A percentile compares a stretch with the other conserved stretches of the same genome.
Conservation (phyloP, 208 protist species). For the Leishmania tropica region DNA sequence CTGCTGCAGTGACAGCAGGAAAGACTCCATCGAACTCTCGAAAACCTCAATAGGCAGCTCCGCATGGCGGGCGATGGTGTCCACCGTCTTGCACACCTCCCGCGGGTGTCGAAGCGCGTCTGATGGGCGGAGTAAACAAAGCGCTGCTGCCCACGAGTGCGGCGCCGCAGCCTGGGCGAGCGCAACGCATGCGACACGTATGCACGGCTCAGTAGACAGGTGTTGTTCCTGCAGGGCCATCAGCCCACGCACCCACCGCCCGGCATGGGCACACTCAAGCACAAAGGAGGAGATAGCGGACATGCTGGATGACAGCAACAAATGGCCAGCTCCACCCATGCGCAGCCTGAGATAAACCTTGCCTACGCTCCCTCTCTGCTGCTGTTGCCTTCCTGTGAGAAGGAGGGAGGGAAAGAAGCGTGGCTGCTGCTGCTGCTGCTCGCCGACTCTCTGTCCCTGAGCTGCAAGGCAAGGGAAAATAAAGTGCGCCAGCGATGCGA, state of each 20-base stretch:
- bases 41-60: slow-evolving; percentile 13
- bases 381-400: not conserved
- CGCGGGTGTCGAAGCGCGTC: slow-evolving; percentile 16
- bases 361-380: not conserved
- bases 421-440: not conserved
- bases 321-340: not conserved
- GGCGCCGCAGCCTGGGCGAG: slow-evolving; percentile 45
- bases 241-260: slow-evolving; percentile 73
- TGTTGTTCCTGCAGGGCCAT: slow-evolving; percentile 52
- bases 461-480: not conserved
- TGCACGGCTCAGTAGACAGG: slow-evolving; percentile 22
- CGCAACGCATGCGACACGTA: slow-evolving; percentile 42
- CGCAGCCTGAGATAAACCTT: not conserved
- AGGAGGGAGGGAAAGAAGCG: not conserved
- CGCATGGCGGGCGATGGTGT: slow-evolving; percentile 29
- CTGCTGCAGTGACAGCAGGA: slow-evolving; percentile 7
- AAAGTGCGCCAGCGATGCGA: not conserved
- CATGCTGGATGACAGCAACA: slow-evolving; percentile 29
- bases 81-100: slow-evolving; percentile 31
- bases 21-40: not conserved
- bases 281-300: slow-evolving; percentile 66
- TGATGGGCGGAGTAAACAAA: slow-evolving; percentile 36
- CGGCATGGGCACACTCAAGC: slow-evolving; percentile 54
- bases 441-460: not conserved
- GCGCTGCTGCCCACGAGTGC: slow-evolving; percentile 51